Conservation (phyloP, 2,329 filamentous ascomycete species). For the Waltergamsia citrina region DNA sequence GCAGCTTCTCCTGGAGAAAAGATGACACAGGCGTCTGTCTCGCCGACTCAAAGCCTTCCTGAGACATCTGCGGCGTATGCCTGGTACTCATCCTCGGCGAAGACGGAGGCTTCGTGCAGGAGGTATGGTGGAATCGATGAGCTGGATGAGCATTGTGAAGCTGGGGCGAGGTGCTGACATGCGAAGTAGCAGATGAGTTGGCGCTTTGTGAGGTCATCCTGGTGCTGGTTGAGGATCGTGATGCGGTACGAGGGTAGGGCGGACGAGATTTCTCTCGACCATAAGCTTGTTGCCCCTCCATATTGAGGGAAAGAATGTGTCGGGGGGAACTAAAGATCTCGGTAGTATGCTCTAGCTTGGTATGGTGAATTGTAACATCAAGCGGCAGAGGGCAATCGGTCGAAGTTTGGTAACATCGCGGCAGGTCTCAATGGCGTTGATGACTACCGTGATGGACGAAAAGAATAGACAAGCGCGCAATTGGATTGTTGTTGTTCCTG, state of each 20-base stretch:
- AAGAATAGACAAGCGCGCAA: too few species aligned
- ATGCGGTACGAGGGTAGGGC: constrained; percentile 30
- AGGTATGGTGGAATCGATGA: constrained; percentile 29
- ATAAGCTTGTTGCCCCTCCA: constrained; percentile 18
- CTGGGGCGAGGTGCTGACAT: constrained; percentile 24
- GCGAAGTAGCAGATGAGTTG: constrained; percentile 29
- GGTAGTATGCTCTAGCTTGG: background rate
- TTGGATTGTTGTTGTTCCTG: too few species aligned
- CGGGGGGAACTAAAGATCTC: background rate
- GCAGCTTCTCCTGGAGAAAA: constrained; percentile 46
- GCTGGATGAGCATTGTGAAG: constrained; percentile 21
- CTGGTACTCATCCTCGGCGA: constrained; percentile 27
- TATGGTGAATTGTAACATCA: background rate
- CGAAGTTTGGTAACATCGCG: background rate
- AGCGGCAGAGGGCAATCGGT: background rate
- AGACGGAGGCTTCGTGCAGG: constrained; percentile 20
- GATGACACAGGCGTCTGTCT: constrained; percentile 33
- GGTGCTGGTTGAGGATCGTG: constrained; percentile 34
- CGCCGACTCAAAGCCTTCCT: constrained; percentile 29
- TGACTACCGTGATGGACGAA: too few species aligned
- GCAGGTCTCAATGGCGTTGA: too few species aligned
- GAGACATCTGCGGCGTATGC: constrained; percentile 29
- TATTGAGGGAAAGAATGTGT: constrained; percentile 7
- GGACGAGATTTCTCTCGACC: constrained; percentile 16
- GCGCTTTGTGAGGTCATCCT: constrained; percentile 29